Base-by-base conservation (phyloP, 1,284 basidiomycete species). In the Singerocomus inundabilis region DNA sequence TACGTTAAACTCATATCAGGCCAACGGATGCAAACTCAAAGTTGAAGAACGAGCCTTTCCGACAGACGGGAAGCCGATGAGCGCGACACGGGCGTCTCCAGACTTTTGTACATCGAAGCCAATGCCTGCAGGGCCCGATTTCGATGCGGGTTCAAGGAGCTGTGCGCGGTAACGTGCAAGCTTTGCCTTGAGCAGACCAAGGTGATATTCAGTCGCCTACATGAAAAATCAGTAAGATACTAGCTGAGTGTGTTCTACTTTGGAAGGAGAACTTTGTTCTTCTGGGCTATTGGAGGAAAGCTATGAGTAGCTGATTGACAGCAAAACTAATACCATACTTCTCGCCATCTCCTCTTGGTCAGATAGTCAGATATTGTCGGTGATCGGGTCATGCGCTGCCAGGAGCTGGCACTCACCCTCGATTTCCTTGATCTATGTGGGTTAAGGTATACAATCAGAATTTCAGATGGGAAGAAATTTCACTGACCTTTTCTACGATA, bases 31-130 rank as follows among this genome's bases (percentile, higher is more conserved):
- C 24, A 29, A 41, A 34, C 33, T 25, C 18, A 13, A 50, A 41
- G 32, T 38, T 5, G 46, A 16, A 32, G 21, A 16, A 52, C 69
- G 46, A 55, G 79, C 88, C 78, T 93, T 95, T 69, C 94, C 94
- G 41, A 98, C 94, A 10, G 93, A 97, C 0, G 91, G 93, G 69
- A 95, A 95, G 18, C 92, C 95, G 49, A 98, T 98, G 52, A 98
- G 73, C 21, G 92, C 93, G 21, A 98, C 91, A 64, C 93, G 78
- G 29, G 93, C 93, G 72, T 96, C 93, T 54, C 93, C 93, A 18
- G 91, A 91, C 69, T 97, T 97, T 70, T 94, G 86, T 1, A 98
- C 93, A 61, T 96, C 93, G 57, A 96, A 96, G 0, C 93, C 94
- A 56, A 89, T 83, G 29, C 94, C 94, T 24, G 82, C 80, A 21